phyloP scores from a whole-genome alignment of 225 moss, liverwort and hornwort species.

The Polytrichum commune region DNA sequence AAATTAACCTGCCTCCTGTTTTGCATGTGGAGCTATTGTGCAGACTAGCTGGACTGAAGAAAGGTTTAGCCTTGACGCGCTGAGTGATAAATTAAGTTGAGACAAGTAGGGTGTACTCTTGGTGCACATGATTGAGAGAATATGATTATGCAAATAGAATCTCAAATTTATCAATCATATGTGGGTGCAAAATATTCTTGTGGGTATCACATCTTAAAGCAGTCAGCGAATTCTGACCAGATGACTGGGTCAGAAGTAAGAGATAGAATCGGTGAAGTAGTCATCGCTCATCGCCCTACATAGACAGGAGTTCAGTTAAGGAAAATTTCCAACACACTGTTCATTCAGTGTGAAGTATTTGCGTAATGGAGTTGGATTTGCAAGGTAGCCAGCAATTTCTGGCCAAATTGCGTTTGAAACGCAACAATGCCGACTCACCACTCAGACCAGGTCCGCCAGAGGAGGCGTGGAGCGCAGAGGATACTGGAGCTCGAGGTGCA shows the following conservation, averaged over 20 bases:
- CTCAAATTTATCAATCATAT: neutral
- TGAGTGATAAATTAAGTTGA: too few species aligned
- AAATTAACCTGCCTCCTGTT: neutral
- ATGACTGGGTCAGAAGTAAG: neutral
- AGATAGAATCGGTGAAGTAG: neutral
- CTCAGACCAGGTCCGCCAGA: slow-evolving; percentile 52
- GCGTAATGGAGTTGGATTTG: slow-evolving; percentile 58
- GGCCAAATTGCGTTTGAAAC: slow-evolving; percentile 62
- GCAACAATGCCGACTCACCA: slow-evolving; percentile 63
- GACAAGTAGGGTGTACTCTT: too few species aligned
- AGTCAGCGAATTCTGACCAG: neutral
- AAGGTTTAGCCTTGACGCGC: neutral
- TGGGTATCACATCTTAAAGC: neutral
- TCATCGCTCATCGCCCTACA: slow-evolving; percentile 10
- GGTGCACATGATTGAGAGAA: too few species aligned
- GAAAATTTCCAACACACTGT: slow-evolving; percentile 33
- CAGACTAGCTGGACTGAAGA: neutral
- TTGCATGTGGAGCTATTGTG: slow-evolving; percentile 1
- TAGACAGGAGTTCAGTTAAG: slow-evolving; percentile 20
- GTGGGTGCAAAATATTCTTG: neutral
- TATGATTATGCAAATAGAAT: too few species aligned
- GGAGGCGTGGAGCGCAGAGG: slow-evolving; percentile 64
- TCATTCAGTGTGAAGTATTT: slow-evolving; percentile 34
- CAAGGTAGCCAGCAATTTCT: slow-evolving; percentile 62
- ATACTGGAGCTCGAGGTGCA: slow-evolving; percentile 39